Conservation (phyloP, 2,329 filamentous ascomycete genomes). For the Fusarium equiseti region DNA sequence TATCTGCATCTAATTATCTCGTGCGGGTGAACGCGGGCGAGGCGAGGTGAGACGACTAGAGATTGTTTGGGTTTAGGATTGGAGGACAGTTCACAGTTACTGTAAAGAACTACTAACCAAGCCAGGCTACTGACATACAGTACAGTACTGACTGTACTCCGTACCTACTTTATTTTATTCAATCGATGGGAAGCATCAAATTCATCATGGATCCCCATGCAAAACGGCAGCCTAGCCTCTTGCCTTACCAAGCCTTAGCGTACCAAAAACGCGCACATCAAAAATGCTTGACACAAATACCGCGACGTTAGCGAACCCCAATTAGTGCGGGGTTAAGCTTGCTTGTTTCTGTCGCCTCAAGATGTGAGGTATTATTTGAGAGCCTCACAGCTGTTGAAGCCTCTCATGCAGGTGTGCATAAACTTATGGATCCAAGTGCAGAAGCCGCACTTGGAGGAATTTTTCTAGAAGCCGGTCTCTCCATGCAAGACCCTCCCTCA, state of each 20-base stretch:
- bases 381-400: constrained; percentile 23
- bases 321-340: not conserved
- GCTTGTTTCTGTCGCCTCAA: constrained; percentile 26
- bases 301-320: not conserved
- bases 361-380: constrained; percentile 29
- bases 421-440: constrained; percentile 23
- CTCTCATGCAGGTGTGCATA: constrained; percentile 34
- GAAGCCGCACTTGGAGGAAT: constrained; percentile 40
- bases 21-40: constrained; percentile 45
- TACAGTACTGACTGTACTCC: not conserved
- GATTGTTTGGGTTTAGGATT: constrained; percentile 4
- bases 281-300: constrained; percentile 30
- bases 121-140: not conserved
- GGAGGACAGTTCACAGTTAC: constrained; percentile 5
- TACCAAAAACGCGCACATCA: constrained; percentile 23
- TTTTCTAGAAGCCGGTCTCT: constrained; percentile 45
- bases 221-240: constrained; percentile 34
- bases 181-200: constrained; percentile 4
- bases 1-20: not conserved
- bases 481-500: constrained; percentile 25
- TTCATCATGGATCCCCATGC: constrained; percentile 12
- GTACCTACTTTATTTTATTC: constrained; percentile 6
- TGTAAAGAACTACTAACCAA: not conserved
- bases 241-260: constrained; percentile 15
- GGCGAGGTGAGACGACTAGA: constrained; percentile 10